Conservation (phyloP, 2,329 filamentous ascomycete species). For the Coleophoma cylindrospora region DNA sequence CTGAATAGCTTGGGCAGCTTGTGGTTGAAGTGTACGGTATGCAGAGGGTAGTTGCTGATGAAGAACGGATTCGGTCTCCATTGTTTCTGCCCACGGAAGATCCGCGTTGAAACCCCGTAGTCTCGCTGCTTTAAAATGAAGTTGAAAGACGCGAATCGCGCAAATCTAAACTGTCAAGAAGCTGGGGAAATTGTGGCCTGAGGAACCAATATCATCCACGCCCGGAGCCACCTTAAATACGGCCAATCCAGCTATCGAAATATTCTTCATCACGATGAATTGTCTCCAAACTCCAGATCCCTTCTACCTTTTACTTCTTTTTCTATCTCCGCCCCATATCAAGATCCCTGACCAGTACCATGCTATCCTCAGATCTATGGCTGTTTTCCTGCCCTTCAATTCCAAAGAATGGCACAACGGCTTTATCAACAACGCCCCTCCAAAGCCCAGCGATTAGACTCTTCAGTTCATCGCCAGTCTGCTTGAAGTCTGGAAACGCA, state of each 20-base stretch:
- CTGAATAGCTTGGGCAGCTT: constrained; percentile 25
- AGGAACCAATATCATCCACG: no score
- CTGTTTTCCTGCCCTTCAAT: constrained; percentile 16
- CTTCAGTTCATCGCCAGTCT: constrained; percentile 75
- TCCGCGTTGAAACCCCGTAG: constrained; percentile 12
- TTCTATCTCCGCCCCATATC: constrained; percentile 39
- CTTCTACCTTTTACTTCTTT: no score
- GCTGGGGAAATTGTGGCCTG: no score
- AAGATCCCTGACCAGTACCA: constrained; percentile 48
- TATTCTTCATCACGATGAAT: no score
- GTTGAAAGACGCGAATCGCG: constrained; percentile 1
- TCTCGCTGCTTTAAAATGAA: constrained; percentile 21
- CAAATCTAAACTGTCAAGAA: neutral
- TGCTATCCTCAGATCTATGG: constrained; percentile 27
- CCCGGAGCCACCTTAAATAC: no score
- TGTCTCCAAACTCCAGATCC: no score
- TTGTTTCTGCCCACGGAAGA: constrained; percentile 20
- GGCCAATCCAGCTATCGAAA: no score
- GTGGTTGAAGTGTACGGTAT: constrained; percentile 25
- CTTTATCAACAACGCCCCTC: constrained; percentile 64
- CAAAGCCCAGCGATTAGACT: constrained; percentile 73
- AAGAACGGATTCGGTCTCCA: constrained; percentile 23
- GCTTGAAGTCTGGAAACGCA: constrained; percentile 91
- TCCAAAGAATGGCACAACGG: constrained; percentile 64
- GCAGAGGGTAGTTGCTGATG: constrained; percentile 23